These are phyloP conservation scores for Pyrenochaeta sp. DNA, from an alignment of 2,329 filamentous ascomycete genomes.

Conservation along the genomic window DNA sequence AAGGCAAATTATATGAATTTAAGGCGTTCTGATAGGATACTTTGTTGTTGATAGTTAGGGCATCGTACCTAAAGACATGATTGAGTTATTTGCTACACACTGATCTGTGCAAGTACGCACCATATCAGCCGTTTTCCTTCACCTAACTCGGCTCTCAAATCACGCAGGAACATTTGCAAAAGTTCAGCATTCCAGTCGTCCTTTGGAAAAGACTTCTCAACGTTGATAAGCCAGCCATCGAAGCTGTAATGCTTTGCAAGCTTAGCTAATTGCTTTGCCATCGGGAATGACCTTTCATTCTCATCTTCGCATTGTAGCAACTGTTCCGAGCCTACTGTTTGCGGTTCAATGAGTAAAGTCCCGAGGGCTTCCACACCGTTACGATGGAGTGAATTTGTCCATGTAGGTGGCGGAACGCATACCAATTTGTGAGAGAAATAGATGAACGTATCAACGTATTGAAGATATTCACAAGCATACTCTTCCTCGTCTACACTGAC, in stretches of 20 bases:
- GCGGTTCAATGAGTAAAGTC: conserved; percentile 55
- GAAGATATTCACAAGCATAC: conserved; percentile 56
- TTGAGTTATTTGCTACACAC: not conserved
- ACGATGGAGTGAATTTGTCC: conserved; percentile 58
- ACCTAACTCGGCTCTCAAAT: conserved; percentile 46
- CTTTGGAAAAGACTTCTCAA: conserved; percentile 54
- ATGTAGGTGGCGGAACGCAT: conserved; percentile 55
- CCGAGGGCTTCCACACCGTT: conserved; percentile 56
- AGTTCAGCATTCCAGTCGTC: conserved; percentile 38
- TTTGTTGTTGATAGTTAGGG: conserved; percentile 53
- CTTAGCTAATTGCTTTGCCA: conserved; percentile 49
- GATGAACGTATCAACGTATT: conserved; percentile 55
- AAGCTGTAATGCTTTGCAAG: conserved; percentile 55
- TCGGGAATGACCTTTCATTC: conserved; percentile 36
- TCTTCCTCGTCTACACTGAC: conserved; percentile 35
- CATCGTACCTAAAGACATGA: conserved; percentile 54
- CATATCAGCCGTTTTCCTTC: conserved; percentile 48
- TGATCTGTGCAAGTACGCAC: conserved; percentile 33
- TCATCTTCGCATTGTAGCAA: conserved; percentile 29
- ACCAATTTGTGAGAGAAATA: conserved; percentile 60
- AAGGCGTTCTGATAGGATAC: conserved; percentile 57
- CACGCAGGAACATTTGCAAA: conserved; percentile 49
- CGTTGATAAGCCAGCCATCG: conserved; percentile 59
- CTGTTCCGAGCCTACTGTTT: conserved; percentile 43
- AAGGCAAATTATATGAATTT: conserved; percentile 49